Evolutionary conservation across 2,329 filamentous ascomycete species (phyloP).

Genomic region (Penicillium concentricum): DNA sequence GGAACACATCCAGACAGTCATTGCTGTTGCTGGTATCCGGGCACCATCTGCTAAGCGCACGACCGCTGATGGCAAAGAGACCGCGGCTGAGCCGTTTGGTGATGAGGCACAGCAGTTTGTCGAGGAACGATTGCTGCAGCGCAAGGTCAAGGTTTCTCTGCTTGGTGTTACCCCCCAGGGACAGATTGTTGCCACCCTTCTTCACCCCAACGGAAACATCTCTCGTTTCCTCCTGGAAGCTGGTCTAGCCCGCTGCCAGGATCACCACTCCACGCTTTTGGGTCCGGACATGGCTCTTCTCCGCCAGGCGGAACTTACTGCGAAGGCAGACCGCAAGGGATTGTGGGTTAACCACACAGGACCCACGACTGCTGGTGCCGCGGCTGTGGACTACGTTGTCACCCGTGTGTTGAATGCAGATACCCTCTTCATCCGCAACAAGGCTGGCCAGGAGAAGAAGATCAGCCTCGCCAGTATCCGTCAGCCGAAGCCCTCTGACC

Average conservation of each 20-base stretch:
- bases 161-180: constrained; percentile 86
- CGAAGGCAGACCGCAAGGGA: constrained; percentile 72
- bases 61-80: constrained; percentile 76
- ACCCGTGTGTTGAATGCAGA: constrained; percentile 85
- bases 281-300: constrained; percentile 84
- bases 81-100: constrained; percentile 83
- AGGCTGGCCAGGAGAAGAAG: constrained; percentile 80
- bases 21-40: constrained; percentile 83
- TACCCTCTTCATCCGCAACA: constrained; percentile 81
- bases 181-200: constrained; percentile 81
- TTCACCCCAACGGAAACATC: constrained; percentile 90
- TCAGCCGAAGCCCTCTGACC: constrained; percentile 84
- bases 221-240: constrained; percentile 86
- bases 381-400: constrained; percentile 73
- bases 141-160: constrained; percentile 77
- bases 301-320: constrained; percentile 80
- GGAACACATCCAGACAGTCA: constrained; percentile 85
- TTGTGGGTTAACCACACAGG: constrained; percentile 79
- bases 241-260: constrained; percentile 86
- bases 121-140: constrained; percentile 80
- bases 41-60: constrained; percentile 85
- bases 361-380: constrained; percentile 58
- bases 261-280: constrained; percentile 91
- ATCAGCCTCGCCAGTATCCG: constrained; percentile 90
- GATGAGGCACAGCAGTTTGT: constrained; percentile 87